Conservation (phyloP, 2,329 filamentous ascomycete genomes). For the Nannizziopsis barbatae region DNA sequence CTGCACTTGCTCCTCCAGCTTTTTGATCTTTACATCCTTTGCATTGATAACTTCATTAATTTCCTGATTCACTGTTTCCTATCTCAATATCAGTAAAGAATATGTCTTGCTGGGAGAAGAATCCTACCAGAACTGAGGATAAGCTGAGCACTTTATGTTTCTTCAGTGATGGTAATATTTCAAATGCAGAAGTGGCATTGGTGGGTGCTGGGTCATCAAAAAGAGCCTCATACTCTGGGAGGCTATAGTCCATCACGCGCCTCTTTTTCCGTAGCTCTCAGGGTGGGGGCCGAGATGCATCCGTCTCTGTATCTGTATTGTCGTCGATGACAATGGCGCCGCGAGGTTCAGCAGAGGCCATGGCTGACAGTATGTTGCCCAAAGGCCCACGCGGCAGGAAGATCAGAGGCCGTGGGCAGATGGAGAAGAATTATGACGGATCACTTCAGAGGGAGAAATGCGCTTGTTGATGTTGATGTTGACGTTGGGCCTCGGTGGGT, state of each 20-base stretch:
- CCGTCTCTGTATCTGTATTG: constrained; percentile 5
- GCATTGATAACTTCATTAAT: constrained; percentile 5
- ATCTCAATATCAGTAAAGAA: constrained; percentile 8
- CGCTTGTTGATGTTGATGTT: too few relatives aligned
- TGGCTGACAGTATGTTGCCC: background rate
- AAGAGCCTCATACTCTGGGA: background rate
- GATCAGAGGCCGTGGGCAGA: background rate
- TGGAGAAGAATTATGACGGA: background rate
- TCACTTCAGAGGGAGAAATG: too few relatives aligned
- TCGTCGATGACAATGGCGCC: background rate
- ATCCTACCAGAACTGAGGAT: background rate
- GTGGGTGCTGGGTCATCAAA: background rate
- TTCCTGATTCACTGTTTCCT: constrained; percentile 2
- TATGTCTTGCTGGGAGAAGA: background rate
- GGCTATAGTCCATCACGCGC: constrained; percentile 1
- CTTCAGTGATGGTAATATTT: constrained; percentile 1
- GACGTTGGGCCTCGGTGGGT: too few relatives aligned
- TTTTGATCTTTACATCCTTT: background rate
- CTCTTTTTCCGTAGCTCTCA: constrained; percentile 8
- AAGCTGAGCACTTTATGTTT: constrained; percentile 1
- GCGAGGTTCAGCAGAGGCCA: background rate
- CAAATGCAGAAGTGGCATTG: background rate
- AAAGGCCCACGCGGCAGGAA: background rate
- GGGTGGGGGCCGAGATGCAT: constrained; percentile 1
- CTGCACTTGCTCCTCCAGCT: constrained; percentile 6